These are phyloP conservation scores for Sambucus nigra DNA, from an alignment of 129 eudicot genomes.

Conservation along the genomic window DNA sequence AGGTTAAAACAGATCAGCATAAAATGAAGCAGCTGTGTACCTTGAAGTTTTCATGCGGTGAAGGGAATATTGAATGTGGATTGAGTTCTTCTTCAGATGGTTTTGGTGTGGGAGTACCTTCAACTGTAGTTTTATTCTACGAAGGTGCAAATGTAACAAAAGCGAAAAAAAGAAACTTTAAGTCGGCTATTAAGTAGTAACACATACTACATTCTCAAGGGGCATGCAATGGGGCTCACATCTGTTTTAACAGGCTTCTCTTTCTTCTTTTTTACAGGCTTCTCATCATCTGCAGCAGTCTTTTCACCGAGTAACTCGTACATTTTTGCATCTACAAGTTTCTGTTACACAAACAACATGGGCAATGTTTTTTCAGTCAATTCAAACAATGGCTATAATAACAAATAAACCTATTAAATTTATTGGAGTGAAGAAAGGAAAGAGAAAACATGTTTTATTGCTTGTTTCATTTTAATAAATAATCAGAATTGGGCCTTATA, in stretches of 20 bases:
- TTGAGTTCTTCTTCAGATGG: conserved; percentile 85
- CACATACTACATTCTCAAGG: not conserved
- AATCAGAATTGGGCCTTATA: not conserved
- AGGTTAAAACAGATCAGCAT: not conserved
- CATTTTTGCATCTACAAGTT: conserved; percentile 61
- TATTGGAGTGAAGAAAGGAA: not conserved
- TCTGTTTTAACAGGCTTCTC: conserved; percentile 83
- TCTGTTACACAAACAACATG: conserved; percentile 31
- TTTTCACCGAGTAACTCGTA: conserved; percentile 72
- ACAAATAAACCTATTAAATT: not conserved
- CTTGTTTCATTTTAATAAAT: no score
- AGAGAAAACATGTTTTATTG: not conserved
- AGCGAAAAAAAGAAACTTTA: not conserved
- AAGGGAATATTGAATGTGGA: conserved; percentile 76
- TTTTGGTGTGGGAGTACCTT: conserved; percentile 32
- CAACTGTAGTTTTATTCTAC: conserved; percentile 46
- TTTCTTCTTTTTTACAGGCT: conserved; percentile 91
- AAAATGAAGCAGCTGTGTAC: conserved; percentile 20
- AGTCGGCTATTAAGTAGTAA: not conserved
- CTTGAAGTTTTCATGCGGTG: conserved; percentile 79
- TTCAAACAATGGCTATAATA: not conserved
- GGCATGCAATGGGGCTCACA: conserved; percentile 20
- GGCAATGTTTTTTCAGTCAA: not conserved
- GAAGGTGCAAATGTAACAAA: conserved; percentile 7
- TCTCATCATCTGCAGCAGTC: conserved; percentile 93